Base-by-base conservation (phyloP, 768 basidiomycete genomes). In the Agaricus sinodeliciosus region DNA sequence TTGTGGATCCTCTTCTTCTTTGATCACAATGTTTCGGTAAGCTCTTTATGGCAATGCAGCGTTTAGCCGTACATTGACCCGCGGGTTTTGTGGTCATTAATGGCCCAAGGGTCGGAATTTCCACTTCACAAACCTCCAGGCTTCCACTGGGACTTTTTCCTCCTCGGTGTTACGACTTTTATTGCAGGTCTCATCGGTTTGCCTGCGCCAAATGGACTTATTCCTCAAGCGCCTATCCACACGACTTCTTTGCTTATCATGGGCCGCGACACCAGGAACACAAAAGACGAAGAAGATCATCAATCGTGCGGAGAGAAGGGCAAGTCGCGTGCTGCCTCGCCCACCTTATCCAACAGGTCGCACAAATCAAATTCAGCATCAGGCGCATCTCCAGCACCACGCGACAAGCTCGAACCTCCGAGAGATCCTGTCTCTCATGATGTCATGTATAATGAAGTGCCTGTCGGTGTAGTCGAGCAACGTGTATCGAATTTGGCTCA, bases 1-100 rank as follows among this genome's bases (percentile, higher is more conserved):
- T 72, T 98, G 4, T 96, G 90, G 82, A 79, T 95, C 19, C 70
- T 96, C 41, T 95, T 97, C 70, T 94, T 94, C 73, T 96, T 96
- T 59, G 93, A 97, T 58, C 90, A 94, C 58, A 94, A 94, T 59
- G 90, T 94, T 49, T 94, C 91, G 43, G 90, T 90, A 64, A 59
- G 86, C 13, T 2, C 37, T 39, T 39, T 22, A 22, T 3, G 22
- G 22, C 22, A 22, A 22, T 22, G 22, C 3, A 22, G 22, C 22
- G n/a, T n/a, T 22, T 1, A 22, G 22, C 22, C 22, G 22, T 22
- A 22, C 22, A 22, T 11, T 54, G 48, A 52, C 25, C n/a, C 12
- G 50, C 16, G 40, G 37, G 12, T n/a, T n/a, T 42, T 15, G 16
- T 57, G 93, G 92, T 92, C 90, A 0, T 65, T 97, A 31, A 96